phyloP scores from a whole-genome alignment of 2,329 filamentous ascomycete genomes.

The Fusarium sp. region DNA sequence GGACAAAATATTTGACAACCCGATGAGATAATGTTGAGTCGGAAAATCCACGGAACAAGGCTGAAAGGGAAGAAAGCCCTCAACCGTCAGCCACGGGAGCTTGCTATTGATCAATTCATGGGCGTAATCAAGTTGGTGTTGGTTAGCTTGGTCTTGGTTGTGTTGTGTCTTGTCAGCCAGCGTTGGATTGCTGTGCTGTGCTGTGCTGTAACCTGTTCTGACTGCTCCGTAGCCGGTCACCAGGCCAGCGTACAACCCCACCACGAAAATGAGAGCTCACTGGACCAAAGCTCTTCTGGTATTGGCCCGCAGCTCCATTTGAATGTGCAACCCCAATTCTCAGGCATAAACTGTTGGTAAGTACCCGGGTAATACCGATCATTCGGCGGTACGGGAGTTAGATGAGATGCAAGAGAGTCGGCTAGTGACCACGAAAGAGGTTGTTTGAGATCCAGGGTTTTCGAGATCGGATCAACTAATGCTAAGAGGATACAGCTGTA shows the following conservation, averaged over 20 bases:
- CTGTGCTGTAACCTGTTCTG: conserved; percentile 10
- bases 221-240: conserved; percentile 40
- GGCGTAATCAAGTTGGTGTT: conserved; percentile 6
- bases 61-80: background rate
- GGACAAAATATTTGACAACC: background rate
- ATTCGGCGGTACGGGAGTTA: conserved; percentile 49
- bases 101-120: conserved; percentile 29
- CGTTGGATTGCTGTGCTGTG: background rate
- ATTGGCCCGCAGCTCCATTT: conserved; percentile 8
- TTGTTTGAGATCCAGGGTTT: conserved; percentile 11
- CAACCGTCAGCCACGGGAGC: conserved; percentile 14
- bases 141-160: background rate
- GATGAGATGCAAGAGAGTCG: conserved; percentile 36
- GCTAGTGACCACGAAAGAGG: conserved; percentile 26
- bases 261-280: conserved; percentile 33
- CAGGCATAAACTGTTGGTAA: conserved; percentile 42
- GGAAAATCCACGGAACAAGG: conserved; percentile 10
- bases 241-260: conserved; percentile 40
- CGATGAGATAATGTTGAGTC: background rate
- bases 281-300: conserved; percentile 35
- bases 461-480: conserved; percentile 33
- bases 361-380: conserved; percentile 49
- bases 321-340: conserved; percentile 39
- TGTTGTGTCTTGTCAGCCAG: background rate
- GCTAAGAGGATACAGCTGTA: background rate